Conservation (phyloP, 2,329 filamentous ascomycete genomes). For the Aureobasidium sp. region DNA sequence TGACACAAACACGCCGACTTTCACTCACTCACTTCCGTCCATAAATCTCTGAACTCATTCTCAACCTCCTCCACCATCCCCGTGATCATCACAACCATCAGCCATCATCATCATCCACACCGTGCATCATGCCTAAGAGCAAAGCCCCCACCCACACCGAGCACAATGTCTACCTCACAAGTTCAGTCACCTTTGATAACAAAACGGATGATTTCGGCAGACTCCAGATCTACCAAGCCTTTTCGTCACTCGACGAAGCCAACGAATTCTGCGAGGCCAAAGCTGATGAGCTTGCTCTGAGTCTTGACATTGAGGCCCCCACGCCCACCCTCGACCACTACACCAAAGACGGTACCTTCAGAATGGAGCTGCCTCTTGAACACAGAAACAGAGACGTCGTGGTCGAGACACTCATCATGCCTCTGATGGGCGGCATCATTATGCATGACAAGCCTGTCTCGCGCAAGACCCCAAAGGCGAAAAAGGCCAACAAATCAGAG, state of each 20-base stretch:
- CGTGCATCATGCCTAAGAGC: background rate
- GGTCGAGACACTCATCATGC: background rate
- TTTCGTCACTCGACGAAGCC: constrained; percentile 3
- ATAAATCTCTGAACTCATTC: background rate
- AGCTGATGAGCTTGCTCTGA: background rate
- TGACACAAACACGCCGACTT: background rate
- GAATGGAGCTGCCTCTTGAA: background rate
- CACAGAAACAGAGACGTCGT: background rate
- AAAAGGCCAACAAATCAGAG: background rate
- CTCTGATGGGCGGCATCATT: background rate
- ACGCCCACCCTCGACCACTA: background rate
- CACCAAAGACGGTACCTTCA: background rate
- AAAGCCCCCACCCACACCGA: background rate
- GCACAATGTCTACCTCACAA: constrained; percentile 7
- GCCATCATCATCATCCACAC: background rate
- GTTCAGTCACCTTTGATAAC: background rate
- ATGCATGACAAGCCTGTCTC: background rate
- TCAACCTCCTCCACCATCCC: background rate
- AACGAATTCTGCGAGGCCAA: background rate
- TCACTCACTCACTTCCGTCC: background rate
- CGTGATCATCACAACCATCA: background rate
- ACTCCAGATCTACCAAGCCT: constrained; percentile 6
- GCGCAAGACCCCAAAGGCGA: background rate
- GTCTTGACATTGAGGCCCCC: background rate
- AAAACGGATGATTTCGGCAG: background rate